Conservation (phyloP, 164 flowering plant genomes). For the Vitis riparia region DNA sequence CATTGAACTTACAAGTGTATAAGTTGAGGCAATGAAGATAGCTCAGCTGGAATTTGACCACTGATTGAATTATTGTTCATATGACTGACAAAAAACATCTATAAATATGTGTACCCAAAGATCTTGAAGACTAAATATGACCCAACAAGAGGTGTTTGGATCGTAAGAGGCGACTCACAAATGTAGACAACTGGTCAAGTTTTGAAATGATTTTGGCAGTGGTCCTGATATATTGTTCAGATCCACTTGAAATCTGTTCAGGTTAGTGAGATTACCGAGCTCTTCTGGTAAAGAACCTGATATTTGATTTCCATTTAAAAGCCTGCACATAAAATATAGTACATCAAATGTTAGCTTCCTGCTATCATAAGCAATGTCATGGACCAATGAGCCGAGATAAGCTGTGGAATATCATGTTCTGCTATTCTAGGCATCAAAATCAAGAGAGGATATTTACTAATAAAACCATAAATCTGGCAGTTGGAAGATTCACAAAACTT, state of each 20-base stretch:
- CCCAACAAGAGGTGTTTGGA: background rate
- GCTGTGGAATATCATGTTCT: too few species aligned
- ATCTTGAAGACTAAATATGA: too few species aligned
- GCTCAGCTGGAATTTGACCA: conserved; percentile 30
- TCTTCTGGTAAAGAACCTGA: conserved; percentile 77
- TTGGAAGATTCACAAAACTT: too few species aligned
- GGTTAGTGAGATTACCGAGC: conserved; percentile 64
- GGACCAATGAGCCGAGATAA: background rate
- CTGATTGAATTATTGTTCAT: conserved; percentile 28
- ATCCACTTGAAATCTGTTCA: conserved; percentile 71
- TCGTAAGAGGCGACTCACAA: conserved; percentile 53
- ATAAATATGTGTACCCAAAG: too few species aligned
- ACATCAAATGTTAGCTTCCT: background rate
- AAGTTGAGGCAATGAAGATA: conserved; percentile 9
- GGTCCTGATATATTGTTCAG: conserved; percentile 68
- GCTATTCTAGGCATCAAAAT: too few species aligned
- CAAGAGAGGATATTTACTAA: too few species aligned
- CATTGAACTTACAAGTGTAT: conserved; percentile 21
- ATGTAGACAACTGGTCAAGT: conserved; percentile 53
- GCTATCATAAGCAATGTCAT: background rate
- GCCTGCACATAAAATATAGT: conserved; percentile 43
- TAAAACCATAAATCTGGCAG: too few species aligned
- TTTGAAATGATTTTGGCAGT: conserved; percentile 76
- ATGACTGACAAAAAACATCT: conserved; percentile 12
- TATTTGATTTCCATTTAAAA: conserved; percentile 76